Conservation (phyloP, 306 rosid genomes). For the Gastrolobium villosum region DNA sequence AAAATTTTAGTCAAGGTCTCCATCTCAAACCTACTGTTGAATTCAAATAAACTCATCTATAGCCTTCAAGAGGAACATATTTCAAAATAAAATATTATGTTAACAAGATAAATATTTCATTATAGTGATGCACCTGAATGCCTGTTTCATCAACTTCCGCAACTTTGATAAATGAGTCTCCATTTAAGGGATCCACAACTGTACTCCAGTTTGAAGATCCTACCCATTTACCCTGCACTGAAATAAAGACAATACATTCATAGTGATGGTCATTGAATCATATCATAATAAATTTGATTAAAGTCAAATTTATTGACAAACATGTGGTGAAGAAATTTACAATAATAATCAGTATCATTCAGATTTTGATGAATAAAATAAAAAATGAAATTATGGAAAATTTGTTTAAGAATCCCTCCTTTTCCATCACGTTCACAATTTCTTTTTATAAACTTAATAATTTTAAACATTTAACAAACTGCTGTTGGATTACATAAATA, state of each 20-base stretch:
- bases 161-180: slow-evolving; percentile 91
- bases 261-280: slow-evolving; percentile 33
- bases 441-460: not conserved
- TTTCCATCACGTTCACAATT: not conserved
- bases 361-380: slow-evolving; percentile 7
- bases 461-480: not conserved
- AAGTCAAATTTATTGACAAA: slow-evolving; percentile 19
- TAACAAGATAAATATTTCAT: slow-evolving; percentile 13
- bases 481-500: not conserved
- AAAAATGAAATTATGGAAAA: not conserved
- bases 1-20: slow-evolving; percentile 36
- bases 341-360: not conserved
- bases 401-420: slow-evolving; percentile 1
- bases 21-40: slow-evolving; percentile 1
- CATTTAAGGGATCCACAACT: slow-evolving; percentile 89
- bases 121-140: slow-evolving; percentile 68
- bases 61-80: slow-evolving; percentile 33
- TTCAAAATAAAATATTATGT: slow-evolving; percentile 34
- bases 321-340: slow-evolving; percentile 32
- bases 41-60: slow-evolving; percentile 37
- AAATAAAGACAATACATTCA: slow-evolving; percentile 48
- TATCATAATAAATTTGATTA: slow-evolving; percentile 12
- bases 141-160: slow-evolving; percentile 88
- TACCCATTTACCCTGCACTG: slow-evolving; percentile 97
- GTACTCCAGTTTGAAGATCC: slow-evolving; percentile 73